These are phyloP conservation scores for Lasiodiplodia sp. DNA, from an alignment of 2,329 filamentous ascomycete genomes.

Conservation along the genomic window DNA sequence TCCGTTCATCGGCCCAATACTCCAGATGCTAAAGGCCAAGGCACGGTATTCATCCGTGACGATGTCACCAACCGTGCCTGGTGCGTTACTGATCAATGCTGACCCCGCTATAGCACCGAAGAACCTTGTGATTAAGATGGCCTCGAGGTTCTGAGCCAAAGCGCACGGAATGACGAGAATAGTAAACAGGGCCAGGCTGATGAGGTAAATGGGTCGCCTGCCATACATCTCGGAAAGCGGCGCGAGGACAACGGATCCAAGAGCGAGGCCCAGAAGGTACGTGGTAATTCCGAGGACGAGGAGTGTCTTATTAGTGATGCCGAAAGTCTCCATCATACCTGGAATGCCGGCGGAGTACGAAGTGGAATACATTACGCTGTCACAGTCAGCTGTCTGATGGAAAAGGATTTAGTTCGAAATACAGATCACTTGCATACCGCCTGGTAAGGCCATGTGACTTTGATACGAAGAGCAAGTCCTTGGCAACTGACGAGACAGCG, in stretches of 20 bases:
- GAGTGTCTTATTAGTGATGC: constrained; percentile 54
- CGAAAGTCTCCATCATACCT: constrained; percentile 69
- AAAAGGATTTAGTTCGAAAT: neutral
- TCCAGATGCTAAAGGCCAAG: constrained; percentile 83
- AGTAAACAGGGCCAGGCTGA: constrained; percentile 60
- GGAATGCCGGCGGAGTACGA: constrained; percentile 77
- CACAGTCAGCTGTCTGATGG: neutral
- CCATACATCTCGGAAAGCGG: constrained; percentile 63
- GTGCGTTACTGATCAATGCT: constrained; percentile 74
- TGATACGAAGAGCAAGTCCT: neutral
- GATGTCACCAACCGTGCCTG: constrained; percentile 72
- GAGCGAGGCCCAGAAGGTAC: constrained; percentile 61
- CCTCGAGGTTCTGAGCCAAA: constrained; percentile 51
- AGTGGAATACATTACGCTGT: constrained; percentile 75
- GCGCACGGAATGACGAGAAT: constrained; percentile 59
- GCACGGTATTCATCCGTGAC: constrained; percentile 81
- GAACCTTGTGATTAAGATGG: constrained; percentile 53
- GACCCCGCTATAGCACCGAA: constrained; percentile 67
- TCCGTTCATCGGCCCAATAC: constrained; percentile 62
- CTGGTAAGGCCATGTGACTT: neutral
- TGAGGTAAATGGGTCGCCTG: constrained; percentile 60
- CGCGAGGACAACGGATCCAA: constrained; percentile 61
- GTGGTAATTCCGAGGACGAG: constrained; percentile 58
- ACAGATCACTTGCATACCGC: neutral
- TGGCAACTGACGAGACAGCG: constrained; percentile 33